Conservation (phyloP, 257 asterid genomes). For the Verbena officinalis region DNA sequence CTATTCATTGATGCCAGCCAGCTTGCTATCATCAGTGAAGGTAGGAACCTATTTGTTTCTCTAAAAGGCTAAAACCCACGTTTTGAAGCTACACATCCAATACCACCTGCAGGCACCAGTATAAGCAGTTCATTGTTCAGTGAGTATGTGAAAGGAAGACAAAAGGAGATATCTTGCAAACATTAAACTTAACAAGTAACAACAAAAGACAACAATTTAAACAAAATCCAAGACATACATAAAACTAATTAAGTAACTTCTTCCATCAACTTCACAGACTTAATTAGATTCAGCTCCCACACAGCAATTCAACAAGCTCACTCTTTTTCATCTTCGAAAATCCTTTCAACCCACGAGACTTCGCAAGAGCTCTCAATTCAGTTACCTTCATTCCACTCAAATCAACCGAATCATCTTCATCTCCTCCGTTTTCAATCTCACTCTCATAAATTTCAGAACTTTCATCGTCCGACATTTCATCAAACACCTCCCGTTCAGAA, state of each 20-base stretch:
- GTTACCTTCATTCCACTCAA: slow-evolving; percentile 57
- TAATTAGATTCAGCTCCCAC: slow-evolving; percentile 20
- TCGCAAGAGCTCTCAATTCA: slow-evolving; percentile 66
- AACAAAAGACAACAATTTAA: neutral
- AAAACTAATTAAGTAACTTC: neutral
- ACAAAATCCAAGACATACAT: slow-evolving; percentile 7
- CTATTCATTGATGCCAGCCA: no score
- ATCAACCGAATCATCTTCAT: slow-evolving; percentile 30
- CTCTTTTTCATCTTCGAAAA: slow-evolving; percentile 67
- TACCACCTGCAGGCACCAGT: no score
- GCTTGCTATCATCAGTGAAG: no score
- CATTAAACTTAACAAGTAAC: slow-evolving; percentile 15
- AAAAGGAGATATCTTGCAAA: neutral
- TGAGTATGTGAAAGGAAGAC: neutral
- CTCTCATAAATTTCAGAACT: slow-evolving; percentile 34
- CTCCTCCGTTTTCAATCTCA: slow-evolving; percentile 35
- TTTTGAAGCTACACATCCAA: no score
- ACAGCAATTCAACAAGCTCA: slow-evolving; percentile 54
- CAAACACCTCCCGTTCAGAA: slow-evolving; percentile 41
- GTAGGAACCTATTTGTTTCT: no score
- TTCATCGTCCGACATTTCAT: slow-evolving; percentile 45
- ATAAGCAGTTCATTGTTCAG: neutral
- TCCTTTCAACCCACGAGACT: slow-evolving; percentile 73
- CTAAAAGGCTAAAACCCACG: no score
- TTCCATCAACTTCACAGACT: neutral